Percentiles rank a stretch among this genome's conserved stretches.
Conservation (phyloP, 1,139 yeast genomes). For the Wickerhamiella infanticola region DNA sequence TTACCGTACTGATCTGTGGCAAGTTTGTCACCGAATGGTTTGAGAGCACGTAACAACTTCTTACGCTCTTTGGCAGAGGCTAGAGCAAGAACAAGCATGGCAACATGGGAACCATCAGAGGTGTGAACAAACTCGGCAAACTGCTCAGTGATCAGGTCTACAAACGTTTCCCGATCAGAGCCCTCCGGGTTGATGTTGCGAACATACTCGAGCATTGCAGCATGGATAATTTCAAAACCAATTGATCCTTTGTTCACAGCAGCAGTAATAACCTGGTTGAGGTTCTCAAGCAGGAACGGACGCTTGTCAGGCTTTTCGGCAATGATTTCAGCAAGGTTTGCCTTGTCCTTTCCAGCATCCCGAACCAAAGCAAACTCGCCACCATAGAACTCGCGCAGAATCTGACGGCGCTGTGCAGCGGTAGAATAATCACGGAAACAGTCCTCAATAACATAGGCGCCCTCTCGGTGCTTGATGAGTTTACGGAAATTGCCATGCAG, state of each 20-base stretch:
- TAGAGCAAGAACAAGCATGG: slow-evolving; percentile 58
- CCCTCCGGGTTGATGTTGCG: slow-evolving; percentile 40
- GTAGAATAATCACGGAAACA: slow-evolving; percentile 74
- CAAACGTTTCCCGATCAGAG: slow-evolving; percentile 65
- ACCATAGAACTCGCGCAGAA: slow-evolving; percentile 94
- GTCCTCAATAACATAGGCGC: slow-evolving; percentile 97
- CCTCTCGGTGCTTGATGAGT: slow-evolving; percentile 92
- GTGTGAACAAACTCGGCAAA: slow-evolving; percentile 93
- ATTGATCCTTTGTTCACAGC: slow-evolving; percentile 92
- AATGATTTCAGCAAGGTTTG: slow-evolving; percentile 50
- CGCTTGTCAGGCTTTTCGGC: slow-evolving; percentile 69
- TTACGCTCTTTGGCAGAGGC: slow-evolving; percentile 93
- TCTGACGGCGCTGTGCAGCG: slow-evolving; percentile 70
- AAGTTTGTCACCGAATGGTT: slow-evolving; percentile 56
- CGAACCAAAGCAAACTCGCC: slow-evolving; percentile 87
- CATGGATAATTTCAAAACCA: slow-evolving; percentile 91
- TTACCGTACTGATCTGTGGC: slow-evolving; percentile 80
- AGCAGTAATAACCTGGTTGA: slow-evolving; percentile 71
- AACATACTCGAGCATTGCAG: slow-evolving; percentile 84
- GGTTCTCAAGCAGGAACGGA: slow-evolving; percentile 56
- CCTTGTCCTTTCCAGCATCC: slow-evolving; percentile 49
- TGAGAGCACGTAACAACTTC: slow-evolving; percentile 51
- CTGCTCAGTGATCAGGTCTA: slow-evolving; percentile 74
- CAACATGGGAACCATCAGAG: slow-evolving; percentile 85
- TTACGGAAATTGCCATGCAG: slow-evolving; percentile 82